A percentile compares a stretch with the other conserved stretches of the same genome.
Conservation (phyloP, 2,329 filamentous ascomycete species). For the Arthroderma sp. region DNA sequence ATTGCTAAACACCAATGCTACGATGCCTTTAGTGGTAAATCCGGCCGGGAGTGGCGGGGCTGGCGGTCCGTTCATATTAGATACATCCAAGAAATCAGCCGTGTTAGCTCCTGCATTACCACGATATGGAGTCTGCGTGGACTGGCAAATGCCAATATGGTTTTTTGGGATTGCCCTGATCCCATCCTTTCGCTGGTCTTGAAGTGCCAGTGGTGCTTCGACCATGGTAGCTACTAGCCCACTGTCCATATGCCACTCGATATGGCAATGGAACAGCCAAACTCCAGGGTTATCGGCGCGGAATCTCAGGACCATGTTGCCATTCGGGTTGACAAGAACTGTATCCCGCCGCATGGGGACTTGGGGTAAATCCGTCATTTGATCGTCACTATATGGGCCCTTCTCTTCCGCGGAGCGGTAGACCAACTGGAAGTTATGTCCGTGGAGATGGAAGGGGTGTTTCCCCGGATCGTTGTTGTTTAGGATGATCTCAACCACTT, state of each 20-base stretch:
- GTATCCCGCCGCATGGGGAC: slow-evolving; percentile 41
- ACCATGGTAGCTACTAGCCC: slow-evolving; percentile 43
- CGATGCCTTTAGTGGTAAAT: slow-evolving; percentile 57
- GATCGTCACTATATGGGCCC: slow-evolving; percentile 25
- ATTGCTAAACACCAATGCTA: slow-evolving; percentile 58
- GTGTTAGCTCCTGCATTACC: slow-evolving; percentile 68
- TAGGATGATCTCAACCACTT: slow-evolving; percentile 9
- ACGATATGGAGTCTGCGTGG: slow-evolving; percentile 37
- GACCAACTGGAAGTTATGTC: slow-evolving; percentile 10
- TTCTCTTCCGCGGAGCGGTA: slow-evolving; percentile 7
- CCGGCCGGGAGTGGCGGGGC: slow-evolving; percentile 47
- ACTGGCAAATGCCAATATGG: slow-evolving; percentile 20
- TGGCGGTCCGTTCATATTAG: slow-evolving; percentile 46
- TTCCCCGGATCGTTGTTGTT: slow-evolving; percentile 11
- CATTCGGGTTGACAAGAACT: slow-evolving; percentile 39
- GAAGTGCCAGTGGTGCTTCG: slow-evolving; percentile 33
- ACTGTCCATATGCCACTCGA: slow-evolving; percentile 40
- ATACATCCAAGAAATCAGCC: slow-evolving; percentile 48
- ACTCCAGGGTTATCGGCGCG: slow-evolving; percentile 39
- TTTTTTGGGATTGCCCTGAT: slow-evolving; percentile 14
- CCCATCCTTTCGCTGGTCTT: slow-evolving; percentile 4
- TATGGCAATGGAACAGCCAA: slow-evolving; percentile 38
- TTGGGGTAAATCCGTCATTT: slow-evolving; percentile 24
- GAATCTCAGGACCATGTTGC: slow-evolving; percentile 43
- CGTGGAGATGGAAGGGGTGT: slow-evolving; percentile 37